Conservation (phyloP, 148 eudicot genomes). For the Rhododendron ovatum region DNA sequence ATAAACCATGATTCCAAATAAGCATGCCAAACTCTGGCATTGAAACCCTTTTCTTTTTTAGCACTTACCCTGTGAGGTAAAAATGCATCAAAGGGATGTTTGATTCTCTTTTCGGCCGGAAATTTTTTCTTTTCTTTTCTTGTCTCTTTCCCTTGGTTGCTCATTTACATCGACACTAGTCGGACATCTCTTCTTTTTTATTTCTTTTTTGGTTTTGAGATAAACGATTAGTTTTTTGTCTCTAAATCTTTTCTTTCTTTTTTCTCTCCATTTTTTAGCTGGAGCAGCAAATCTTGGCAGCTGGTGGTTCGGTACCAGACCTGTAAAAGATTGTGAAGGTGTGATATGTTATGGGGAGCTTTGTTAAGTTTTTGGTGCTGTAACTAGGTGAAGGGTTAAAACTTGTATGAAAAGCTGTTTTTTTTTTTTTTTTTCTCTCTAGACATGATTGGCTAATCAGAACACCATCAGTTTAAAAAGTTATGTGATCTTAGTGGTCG, state of each 20-base stretch:
- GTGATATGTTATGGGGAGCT: background rate
- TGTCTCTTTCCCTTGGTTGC: background rate
- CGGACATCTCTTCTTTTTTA: too few relatives aligned
- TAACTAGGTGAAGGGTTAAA: background rate
- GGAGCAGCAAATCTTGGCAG: constrained; percentile 35
- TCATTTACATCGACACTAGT: background rate
- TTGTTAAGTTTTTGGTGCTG: background rate
- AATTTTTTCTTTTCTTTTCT: background rate
- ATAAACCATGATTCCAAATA: background rate
- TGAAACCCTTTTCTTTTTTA: background rate
- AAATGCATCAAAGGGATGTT: background rate
- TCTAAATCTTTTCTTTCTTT: background rate
- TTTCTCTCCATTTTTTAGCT: constrained; percentile 20
- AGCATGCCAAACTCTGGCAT: background rate
- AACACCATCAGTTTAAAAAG: background rate
- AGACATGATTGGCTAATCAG: background rate
- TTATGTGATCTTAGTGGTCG: background rate
- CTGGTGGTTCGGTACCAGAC: constrained; percentile 32
- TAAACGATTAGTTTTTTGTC: background rate
- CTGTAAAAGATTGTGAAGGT: background rate
- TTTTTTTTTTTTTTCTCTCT: background rate
- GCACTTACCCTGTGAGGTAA: background rate
- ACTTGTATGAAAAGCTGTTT: background rate
- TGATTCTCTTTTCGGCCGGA: background rate
- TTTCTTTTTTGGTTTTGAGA: background rate